phyloP scores from a whole-genome alignment of 208 protist genomes.

The Trypanosomatidae sp. region DNA sequence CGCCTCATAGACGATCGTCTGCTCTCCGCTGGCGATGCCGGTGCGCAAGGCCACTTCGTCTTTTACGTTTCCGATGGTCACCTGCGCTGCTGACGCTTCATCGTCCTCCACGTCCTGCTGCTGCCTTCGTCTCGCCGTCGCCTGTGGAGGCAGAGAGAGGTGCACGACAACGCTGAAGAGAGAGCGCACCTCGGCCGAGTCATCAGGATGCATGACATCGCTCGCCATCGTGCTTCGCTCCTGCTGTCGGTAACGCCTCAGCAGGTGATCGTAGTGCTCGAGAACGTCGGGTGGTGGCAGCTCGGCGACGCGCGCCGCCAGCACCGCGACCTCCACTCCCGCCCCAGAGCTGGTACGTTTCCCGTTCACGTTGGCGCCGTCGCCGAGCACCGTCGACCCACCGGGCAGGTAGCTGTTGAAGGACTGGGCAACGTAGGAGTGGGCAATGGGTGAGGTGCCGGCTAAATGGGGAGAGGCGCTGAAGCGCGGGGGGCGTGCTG shows the following conservation, averaged over 20 bases:
- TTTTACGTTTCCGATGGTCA: constrained; percentile 49
- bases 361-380: not conserved
- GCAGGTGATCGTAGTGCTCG: too few species aligned
- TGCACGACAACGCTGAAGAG: too few species aligned
- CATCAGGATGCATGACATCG: too few species aligned
- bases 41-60: constrained; percentile 39
- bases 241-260: too few species aligned
- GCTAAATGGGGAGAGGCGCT: not conserved
- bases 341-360: too few species aligned
- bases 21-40: constrained; percentile 27
- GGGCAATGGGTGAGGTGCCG: constrained; percentile 8
- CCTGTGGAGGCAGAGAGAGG: too few species aligned
- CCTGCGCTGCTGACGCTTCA: not conserved
- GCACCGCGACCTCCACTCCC: too few species aligned
- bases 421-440: constrained; percentile 19
- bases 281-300: too few species aligned
- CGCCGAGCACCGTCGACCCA: constrained; percentile 5
- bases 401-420: constrained; percentile 8
- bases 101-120: not conserved
- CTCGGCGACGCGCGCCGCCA: too few species aligned
- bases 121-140: too few species aligned
- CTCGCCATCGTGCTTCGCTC: too few species aligned
- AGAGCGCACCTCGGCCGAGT: too few species aligned
- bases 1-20: constrained; percentile 32
- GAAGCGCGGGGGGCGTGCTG: not conserved